A percentile compares a stretch with the other conserved stretches of the same genome.
phyloP scores from a whole-genome alignment of 2,329 filamentous ascomycete genomes.

The Pseudogymnoascus sp. region DNA sequence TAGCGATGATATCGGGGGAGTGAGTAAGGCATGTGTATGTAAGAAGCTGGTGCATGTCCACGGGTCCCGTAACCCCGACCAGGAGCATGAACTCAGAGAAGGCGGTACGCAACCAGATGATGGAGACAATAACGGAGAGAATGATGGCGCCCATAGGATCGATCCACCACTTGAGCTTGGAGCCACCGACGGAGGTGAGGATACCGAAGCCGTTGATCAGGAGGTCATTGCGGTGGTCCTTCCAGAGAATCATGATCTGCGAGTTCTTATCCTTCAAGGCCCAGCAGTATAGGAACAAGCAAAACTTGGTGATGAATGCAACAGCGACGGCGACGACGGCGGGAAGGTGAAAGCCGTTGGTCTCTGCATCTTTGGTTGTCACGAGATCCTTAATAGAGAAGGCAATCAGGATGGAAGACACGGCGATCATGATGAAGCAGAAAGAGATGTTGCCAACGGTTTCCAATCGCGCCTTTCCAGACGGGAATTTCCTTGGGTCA shows the following conservation, averaged over 20 bases:
- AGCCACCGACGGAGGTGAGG: slow-evolving; percentile 82
- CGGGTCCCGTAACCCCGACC: slow-evolving; percentile 81
- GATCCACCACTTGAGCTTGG: slow-evolving; percentile 88
- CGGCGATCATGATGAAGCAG: slow-evolving; percentile 90
- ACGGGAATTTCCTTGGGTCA: slow-evolving; percentile 79
- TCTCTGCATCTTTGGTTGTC: slow-evolving; percentile 39
- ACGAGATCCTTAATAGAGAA: slow-evolving; percentile 71
- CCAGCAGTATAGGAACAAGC: slow-evolving; percentile 87
- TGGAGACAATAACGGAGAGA: slow-evolving; percentile 69
- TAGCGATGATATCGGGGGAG: slow-evolving; percentile 70
- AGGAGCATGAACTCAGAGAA: slow-evolving; percentile 86
- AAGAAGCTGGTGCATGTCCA: slow-evolving; percentile 83
- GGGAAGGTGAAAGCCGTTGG: slow-evolving; percentile 67
- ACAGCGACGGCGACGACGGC: slow-evolving; percentile 78
- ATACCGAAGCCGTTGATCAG: slow-evolving; percentile 93
- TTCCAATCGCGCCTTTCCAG: slow-evolving; percentile 88
- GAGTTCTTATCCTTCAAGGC: slow-evolving; percentile 83
- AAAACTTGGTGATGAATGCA: slow-evolving; percentile 79
- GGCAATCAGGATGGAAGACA: slow-evolving; percentile 87
- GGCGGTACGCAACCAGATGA: slow-evolving; percentile 77
- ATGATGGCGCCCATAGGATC: slow-evolving; percentile 88
- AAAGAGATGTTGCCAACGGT: slow-evolving; percentile 95
- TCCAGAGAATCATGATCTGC: slow-evolving; percentile 88
- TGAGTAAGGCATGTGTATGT: slow-evolving; percentile 96
- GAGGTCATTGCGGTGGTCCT: slow-evolving; percentile 96